Percentiles rank a stretch among this genome's conserved stretches.
These are phyloP conservation scores for Hsuehochloa calcarea DNA, from an alignment of 176 grass and related monocot genomes.

Conservation along the genomic window DNA sequence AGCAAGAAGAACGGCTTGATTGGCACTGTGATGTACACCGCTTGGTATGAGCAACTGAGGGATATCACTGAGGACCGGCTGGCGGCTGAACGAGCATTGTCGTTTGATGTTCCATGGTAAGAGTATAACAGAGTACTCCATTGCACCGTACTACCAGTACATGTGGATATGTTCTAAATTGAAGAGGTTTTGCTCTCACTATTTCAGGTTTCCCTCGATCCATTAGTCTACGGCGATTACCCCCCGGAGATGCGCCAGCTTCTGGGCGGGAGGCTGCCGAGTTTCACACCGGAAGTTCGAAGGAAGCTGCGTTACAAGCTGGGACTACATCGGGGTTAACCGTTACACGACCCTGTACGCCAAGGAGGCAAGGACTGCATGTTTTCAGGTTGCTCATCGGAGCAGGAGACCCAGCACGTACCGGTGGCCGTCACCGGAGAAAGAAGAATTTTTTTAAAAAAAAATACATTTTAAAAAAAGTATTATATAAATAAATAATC, in stretches of 20 bases:
- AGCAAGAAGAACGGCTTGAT: slow-evolving; percentile 61
- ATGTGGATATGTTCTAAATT: no score
- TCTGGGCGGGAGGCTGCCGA: slow-evolving; percentile 49
- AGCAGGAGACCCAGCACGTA: slow-evolving; percentile 16
- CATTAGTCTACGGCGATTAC: slow-evolving; percentile 63
- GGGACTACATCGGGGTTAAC: slow-evolving; percentile 76
- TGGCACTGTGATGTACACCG: slow-evolving; percentile 54
- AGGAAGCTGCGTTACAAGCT: slow-evolving; percentile 51
- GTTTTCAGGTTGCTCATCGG: slow-evolving; percentile 36
- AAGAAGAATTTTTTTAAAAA: no score
- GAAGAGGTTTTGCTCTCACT: background rate
- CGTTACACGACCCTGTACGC: slow-evolving; percentile 67
- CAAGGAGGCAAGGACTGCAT: slow-evolving; percentile 64
- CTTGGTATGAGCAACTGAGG: slow-evolving; percentile 55
- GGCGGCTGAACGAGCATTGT: slow-evolving; percentile 44
- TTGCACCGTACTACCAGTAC: no score
- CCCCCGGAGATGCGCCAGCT: slow-evolving; percentile 67
- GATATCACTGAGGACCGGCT: slow-evolving; percentile 39
- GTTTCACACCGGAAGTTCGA: slow-evolving; percentile 57
- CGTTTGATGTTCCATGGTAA: slow-evolving; percentile 63
- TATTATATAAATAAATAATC: no score
- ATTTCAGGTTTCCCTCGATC: slow-evolving; percentile 69
- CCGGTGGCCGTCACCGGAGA: slow-evolving; percentile 31
- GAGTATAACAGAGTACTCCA: no score
- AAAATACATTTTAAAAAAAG: no score